Percentiles rank a stretch among this genome's conserved stretches.
These are phyloP conservation scores for Metschnikowia anglica DNA, from an alignment of 805 yeast genomes.

Conservation along the genomic window DNA sequence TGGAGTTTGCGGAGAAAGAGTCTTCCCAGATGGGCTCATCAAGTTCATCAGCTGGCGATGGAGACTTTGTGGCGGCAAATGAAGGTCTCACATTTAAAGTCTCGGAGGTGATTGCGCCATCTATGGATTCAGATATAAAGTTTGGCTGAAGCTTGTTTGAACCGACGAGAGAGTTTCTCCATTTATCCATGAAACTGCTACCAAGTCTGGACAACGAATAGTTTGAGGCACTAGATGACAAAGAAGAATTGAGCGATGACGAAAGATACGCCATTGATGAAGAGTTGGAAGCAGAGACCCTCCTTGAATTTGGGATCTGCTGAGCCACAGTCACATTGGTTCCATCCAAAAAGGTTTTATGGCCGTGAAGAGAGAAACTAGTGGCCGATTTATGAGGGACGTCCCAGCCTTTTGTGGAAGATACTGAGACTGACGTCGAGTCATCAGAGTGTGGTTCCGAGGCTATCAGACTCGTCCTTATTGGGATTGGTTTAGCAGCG, in stretches of 20 bases:
- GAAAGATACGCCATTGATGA: slow-evolving; percentile 42
- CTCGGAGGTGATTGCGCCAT: slow-evolving; percentile 11
- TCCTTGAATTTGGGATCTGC: slow-evolving; percentile 14
- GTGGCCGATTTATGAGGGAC: slow-evolving; percentile 40
- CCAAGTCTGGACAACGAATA: slow-evolving; percentile 43
- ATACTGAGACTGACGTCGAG: slow-evolving; percentile 21
- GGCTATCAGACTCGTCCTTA: slow-evolving; percentile 4
- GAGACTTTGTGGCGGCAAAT: slow-evolving; percentile 12
- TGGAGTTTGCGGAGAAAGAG: not conserved
- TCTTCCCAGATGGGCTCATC: slow-evolving; percentile 20
- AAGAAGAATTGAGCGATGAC: slow-evolving; percentile 41
- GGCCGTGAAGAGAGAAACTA: slow-evolving; percentile 23
- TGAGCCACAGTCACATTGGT: slow-evolving; percentile 25
- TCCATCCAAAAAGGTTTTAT: slow-evolving; percentile 18
- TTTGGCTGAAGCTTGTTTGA: slow-evolving; percentile 5
- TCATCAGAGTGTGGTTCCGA: slow-evolving; percentile 14
- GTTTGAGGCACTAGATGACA: slow-evolving; percentile 37
- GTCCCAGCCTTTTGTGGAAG: slow-evolving; percentile 48
- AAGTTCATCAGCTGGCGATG: slow-evolving; percentile 19
- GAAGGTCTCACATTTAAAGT: slow-evolving; percentile 8
- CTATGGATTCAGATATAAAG: slow-evolving; percentile 10
- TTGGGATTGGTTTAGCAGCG: slow-evolving; percentile 17
- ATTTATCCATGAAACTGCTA: slow-evolving; percentile 45
- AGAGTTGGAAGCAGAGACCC: slow-evolving; percentile 36
- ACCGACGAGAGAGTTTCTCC: slow-evolving; percentile 37